phyloP scores from a whole-genome alignment of 805 yeast species.

The Wickerhamiella occidentalis region DNA sequence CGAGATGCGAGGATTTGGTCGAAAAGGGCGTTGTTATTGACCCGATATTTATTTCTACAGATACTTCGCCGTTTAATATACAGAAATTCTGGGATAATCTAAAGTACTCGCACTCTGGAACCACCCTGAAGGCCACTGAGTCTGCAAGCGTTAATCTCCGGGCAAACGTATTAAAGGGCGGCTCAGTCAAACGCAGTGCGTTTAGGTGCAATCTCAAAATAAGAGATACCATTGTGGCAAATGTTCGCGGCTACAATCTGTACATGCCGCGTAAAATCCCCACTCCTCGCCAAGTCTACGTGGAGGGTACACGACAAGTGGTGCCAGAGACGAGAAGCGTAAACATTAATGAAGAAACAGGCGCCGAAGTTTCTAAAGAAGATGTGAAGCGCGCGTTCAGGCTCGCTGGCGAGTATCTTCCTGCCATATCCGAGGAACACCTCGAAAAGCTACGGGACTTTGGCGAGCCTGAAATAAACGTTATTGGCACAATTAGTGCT shows the following conservation, averaged over 20 bases:
- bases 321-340: constrained; percentile 40
- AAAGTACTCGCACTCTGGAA: not conserved
- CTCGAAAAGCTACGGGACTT: constrained; percentile 26
- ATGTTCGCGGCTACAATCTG: constrained; percentile 61
- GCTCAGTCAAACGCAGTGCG: constrained; percentile 12
- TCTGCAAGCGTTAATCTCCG: constrained; percentile 1
- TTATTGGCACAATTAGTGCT: constrained; percentile 37
- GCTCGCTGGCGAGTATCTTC: constrained; percentile 32
- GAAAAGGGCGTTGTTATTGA: constrained; percentile 15
- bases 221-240: constrained; percentile 35
- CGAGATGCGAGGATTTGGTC: constrained; percentile 19
- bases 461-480: constrained; percentile 42
- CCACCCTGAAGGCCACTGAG: not conserved
- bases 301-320: constrained; percentile 39
- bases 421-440: constrained; percentile 31
- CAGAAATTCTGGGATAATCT: constrained; percentile 18
- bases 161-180: constrained; percentile 11
- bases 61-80: constrained; percentile 13
- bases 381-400: constrained; percentile 31
- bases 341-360: constrained; percentile 33
- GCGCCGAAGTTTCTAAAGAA: constrained; percentile 31
- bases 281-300: constrained; percentile 42
- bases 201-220: constrained; percentile 14
- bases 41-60: constrained; percentile 17
- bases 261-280: constrained; percentile 42